Evolutionary conservation across 2,329 filamentous ascomycete genomes (phyloP).

Genomic region (Penicillium sp.): DNA sequence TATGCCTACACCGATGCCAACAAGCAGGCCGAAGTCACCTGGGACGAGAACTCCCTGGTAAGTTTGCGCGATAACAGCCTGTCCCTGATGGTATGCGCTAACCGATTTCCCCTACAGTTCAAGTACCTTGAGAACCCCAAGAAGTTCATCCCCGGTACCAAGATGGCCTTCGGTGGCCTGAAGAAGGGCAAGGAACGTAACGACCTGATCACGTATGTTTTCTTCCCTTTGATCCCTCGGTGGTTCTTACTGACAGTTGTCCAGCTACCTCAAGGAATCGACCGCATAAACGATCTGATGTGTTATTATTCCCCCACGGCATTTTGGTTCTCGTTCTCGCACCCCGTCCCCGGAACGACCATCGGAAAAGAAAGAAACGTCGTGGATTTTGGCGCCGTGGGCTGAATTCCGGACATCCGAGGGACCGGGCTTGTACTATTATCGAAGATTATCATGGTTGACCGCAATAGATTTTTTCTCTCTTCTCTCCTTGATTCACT

Average conservation of each 20-base stretch:
- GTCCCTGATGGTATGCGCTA: neutral
- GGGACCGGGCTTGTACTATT: conserved; percentile 37
- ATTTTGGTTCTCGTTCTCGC: conserved; percentile 15
- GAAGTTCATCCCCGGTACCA: conserved; percentile 99
- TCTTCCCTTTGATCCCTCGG: neutral
- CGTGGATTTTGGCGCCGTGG: conserved; percentile 22
- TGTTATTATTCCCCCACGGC: conserved; percentile 16
- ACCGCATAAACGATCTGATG: conserved; percentile 31
- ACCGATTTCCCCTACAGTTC: conserved; percentile 53
- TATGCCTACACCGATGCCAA: conserved; percentile 99
- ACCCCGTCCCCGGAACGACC: conserved; percentile 16
- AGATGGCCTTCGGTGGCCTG: conserved; percentile 99
- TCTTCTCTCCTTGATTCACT: conserved; percentile 16
- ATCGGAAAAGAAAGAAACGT: conserved; percentile 23
- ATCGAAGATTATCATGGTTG: conserved; percentile 30
- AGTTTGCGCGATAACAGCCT: conserved; percentile 25
- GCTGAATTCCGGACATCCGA: conserved; percentile 22
- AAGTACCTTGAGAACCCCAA: conserved; percentile 99
- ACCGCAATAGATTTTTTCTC: conserved; percentile 32
- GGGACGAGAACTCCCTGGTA: conserved; percentile 81
- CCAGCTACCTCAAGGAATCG: conserved; percentile 38
- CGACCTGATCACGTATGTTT: conserved; percentile 88
- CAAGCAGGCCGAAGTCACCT: conserved; percentile 90
- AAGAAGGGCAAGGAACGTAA: conserved; percentile 99
- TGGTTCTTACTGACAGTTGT: conserved; percentile 14